Base-by-base conservation (phyloP, 1,284 basidiomycete species). In the Xanthoconium separans region DNA sequence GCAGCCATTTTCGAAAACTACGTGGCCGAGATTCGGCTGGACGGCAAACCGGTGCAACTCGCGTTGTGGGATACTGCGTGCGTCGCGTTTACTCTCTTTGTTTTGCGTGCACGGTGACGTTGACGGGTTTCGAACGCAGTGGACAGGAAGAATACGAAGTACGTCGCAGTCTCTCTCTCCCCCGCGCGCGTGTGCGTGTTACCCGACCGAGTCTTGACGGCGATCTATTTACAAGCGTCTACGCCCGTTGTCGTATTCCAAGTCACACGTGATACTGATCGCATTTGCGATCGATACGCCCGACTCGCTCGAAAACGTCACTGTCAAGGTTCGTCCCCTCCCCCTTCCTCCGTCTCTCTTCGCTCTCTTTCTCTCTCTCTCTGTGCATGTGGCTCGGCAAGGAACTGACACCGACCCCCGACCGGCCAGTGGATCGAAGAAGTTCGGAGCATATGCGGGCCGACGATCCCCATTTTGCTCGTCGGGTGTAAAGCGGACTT, bases 1-100 rank as follows among this genome's bases (percentile, higher is more conserved):
- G n/a, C n/a, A 87, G 92, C 93, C 53, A 94, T 97, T 52, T 97
- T 97, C 67, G 95, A 97, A 76, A 99, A 98, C 72, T 99, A 98
- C 73, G 95, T 98, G 57, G 95, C 96, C 44, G 96, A 98, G 77
- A 97, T 99, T 67, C 82, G 94, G 64, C 79, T 98, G 52, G 96
- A 99, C 73, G 95, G 95, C 61, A 98, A 98, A 73, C 92, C 95
- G 41, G 91, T 98, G 22, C 95, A 98, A 71, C 76, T 98, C 53
- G 95, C 95, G 40, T 75, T 98, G 36, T 98, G 95, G 95, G 95
- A 98, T 80, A 98, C 95, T 54, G 95, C 95, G 93, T 61, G 55
- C 58, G 62, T 53, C 5, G 3, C n/a, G 13, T 7, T 11, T 1
- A 7, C 3, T 9, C 7, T 10, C 12, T 11, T 33, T 13, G 13